Base-by-base conservation (phyloP, 768 basidiomycete species). In the Hygrocybe punicea region DNA sequence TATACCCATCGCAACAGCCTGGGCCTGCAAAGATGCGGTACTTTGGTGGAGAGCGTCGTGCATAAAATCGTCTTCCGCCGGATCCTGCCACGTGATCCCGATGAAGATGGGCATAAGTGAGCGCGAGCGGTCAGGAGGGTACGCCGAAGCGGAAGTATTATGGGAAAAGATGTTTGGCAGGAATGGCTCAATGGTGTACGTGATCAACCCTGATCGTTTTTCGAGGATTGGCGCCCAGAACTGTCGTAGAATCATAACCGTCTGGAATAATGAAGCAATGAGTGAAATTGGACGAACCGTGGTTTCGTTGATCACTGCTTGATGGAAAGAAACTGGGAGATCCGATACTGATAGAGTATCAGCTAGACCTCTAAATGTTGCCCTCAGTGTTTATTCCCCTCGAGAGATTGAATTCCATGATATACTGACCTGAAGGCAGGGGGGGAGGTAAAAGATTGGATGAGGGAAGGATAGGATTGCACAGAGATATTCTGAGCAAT, bases 171-270 rank as follows among this genome's bases (percentile, higher is more conserved):
- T 46, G 36, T 62, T 61, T 0, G 78, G 66, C 1, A 81, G 70
- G 72, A 84, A 77, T 1, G 81, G 80, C 56, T 85, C 82, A 44
- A 81, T 73, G 48, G 73, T 76, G 63, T 83, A 82, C 1, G 75
- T 76, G 48, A 78, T 73, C 54, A 74, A 69, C 0, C 60, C 42
- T 8, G 65, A 65, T 73, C 58, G 29, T 71, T 59, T 14, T 61
- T 63, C 9, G 75, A 67, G 1, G 52, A 29, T 53, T 5, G 58
- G 55, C 16, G 81, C 78, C 78, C 78, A 82, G 65, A 77, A 77
- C 79, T 84, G 50, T 19, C 8, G 4, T 17, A 24, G 19, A 36
- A 34, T 10, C n/a, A n/a, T 47, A 5, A 24, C 16, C n/a, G 23
- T 46, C 40, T n/a, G 37, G 13, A 40, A 40, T 48, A 19, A 45